Conservation (phyloP, 257 asterid species). For the Solanum bulbocastanum region DNA sequence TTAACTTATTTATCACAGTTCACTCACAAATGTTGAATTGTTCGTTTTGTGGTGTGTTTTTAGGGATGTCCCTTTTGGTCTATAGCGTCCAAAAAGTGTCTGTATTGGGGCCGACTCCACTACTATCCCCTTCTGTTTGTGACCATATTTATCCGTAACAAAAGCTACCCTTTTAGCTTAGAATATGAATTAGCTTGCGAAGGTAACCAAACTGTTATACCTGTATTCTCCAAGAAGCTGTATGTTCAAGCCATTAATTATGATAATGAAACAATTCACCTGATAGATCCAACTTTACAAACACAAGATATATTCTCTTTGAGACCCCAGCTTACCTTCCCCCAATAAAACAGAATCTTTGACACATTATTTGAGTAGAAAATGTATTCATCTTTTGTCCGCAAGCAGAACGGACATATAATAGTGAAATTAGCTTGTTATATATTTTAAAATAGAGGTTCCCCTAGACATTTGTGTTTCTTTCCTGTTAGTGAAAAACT, state of each 20-base stretch:
- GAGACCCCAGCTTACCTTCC: background rate
- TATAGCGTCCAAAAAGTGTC: no score
- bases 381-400: background rate
- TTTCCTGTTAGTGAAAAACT: no score
- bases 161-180: background rate
- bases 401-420: no score
- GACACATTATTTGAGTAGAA: no score
- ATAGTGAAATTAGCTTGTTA: no score
- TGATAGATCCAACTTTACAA: slow-evolving; percentile 1
- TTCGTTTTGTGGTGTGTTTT: no score
- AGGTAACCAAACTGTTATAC: background rate
- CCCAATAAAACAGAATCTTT: no score
- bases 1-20: no score
- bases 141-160: background rate
- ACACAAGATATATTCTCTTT: slow-evolving; percentile 7
- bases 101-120: background rate
- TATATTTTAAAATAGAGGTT: no score
- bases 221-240: background rate
- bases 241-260: slow-evolving; percentile 15
- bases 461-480: no score
- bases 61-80: no score
- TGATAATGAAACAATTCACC: slow-evolving; percentile 8
- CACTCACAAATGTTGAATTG: no score
- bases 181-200: slow-evolving; percentile 7
- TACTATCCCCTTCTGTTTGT: background rate